Conservation (phyloP, 495 filamentous ascomycete species). For the Cairneyella variabilis region DNA sequence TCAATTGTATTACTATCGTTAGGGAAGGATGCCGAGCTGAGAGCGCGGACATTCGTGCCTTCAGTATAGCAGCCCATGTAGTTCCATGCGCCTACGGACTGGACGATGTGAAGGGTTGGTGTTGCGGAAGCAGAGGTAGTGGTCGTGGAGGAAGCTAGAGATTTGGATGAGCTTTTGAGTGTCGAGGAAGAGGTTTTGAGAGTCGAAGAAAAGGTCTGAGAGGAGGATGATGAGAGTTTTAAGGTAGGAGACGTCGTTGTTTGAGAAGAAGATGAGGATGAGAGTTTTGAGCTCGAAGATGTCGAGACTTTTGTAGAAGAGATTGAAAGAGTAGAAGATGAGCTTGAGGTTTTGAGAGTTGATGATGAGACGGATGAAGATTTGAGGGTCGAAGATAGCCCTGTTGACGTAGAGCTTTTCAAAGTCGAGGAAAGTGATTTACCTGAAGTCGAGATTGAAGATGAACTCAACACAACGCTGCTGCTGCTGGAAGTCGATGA, state of each 20-base stretch:
- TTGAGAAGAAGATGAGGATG: neutral
- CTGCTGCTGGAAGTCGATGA: constrained; percentile 1
- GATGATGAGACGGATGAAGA: neutral
- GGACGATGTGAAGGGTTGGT: constrained; percentile 23
- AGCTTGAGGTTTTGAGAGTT: neutral
- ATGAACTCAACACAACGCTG: neutral
- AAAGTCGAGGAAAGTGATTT: constrained; percentile 1
- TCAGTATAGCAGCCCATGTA: constrained; percentile 47
- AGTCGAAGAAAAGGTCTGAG: neutral
- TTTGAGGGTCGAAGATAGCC: neutral
- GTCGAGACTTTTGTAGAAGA: neutral
- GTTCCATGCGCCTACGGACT: constrained; percentile 35
- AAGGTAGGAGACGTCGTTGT: neutral
- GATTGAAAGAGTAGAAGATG: neutral
- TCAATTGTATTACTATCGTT: constrained; percentile 45
- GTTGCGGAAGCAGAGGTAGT: constrained; percentile 5
- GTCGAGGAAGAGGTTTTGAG: neutral
- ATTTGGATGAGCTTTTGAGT: neutral
- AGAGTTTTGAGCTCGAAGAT: neutral
- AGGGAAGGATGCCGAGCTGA: constrained; percentile 28
- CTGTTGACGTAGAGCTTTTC: neutral
- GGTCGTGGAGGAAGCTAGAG: constrained; percentile 2
- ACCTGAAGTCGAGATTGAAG: neutral
- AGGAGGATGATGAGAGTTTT: neutral
- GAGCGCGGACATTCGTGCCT: constrained; percentile 26